Percentiles rank a stretch among this genome's conserved stretches.
These are phyloP conservation scores for Pestalotiopsis fici DNA, from an alignment of 2,329 filamentous ascomycete genomes.

Conservation along the genomic window DNA sequence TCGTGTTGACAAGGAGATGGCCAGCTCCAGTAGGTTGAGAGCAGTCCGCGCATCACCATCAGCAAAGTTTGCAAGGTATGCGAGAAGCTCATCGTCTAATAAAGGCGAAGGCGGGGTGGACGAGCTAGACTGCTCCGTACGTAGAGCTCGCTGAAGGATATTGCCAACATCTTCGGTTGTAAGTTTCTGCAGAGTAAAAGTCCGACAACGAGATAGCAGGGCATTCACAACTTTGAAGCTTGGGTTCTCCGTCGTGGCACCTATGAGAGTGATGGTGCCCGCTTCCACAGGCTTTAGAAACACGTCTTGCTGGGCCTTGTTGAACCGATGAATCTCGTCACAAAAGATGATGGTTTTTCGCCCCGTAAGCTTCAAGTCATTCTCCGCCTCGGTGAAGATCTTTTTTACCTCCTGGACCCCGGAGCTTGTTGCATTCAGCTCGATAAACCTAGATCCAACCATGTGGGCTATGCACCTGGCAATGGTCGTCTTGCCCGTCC, in stretches of 20 bases:
- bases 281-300: conserved; percentile 91
- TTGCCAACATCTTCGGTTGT: conserved; percentile 68
- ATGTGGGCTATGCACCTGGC: conserved; percentile 84
- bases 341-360: conserved; percentile 95
- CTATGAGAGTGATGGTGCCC: conserved; percentile 87
- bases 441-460: conserved; percentile 84
- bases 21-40: conserved; percentile 87
- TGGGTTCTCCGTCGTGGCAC: conserved; percentile 95
- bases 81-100: conserved; percentile 75
- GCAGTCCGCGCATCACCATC: conserved; percentile 93
- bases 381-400: conserved; percentile 81
- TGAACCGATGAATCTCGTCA: conserved; percentile 94
- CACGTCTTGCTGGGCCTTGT: conserved; percentile 90
- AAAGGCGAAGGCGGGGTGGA: conserved; percentile 50
- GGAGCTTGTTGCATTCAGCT: conserved; percentile 90
- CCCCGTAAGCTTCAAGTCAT: conserved; percentile 78
- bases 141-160: conserved; percentile 77
- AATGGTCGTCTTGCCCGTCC: conserved; percentile 88
- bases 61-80: conserved; percentile 81
- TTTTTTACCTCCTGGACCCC: conserved; percentile 92
- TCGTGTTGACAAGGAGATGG: conserved; percentile 72
- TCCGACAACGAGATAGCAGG: conserved; percentile 84
- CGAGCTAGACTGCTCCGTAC: conserved; percentile 50
- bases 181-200: conserved; percentile 82
- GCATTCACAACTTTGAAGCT: conserved; percentile 91